Conservation (phyloP, 306 rosid genomes). For the Fragaria iinumae region DNA sequence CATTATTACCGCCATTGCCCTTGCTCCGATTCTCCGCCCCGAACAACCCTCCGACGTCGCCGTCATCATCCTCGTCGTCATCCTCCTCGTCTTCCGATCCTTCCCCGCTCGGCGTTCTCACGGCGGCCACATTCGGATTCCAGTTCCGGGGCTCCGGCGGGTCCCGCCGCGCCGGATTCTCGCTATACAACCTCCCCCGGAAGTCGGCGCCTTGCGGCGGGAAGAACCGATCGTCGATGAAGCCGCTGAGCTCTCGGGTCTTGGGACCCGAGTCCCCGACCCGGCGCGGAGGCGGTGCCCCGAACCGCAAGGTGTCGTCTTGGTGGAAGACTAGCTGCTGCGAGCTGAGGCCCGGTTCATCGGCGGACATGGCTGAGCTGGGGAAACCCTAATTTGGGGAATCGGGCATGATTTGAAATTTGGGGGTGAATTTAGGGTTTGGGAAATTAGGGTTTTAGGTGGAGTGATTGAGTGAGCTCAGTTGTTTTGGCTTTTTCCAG, state of each 20-base stretch:
- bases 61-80: conserved; percentile 55
- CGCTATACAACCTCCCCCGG: conserved; percentile 54
- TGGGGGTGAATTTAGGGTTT: conserved; percentile 18
- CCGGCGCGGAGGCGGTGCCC: conserved; percentile 50
- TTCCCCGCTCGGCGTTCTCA: conserved; percentile 54
- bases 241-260: conserved; percentile 65
- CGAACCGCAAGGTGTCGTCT: conserved; percentile 60
- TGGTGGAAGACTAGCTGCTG: conserved; percentile 63
- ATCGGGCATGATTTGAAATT: conserved; percentile 26
- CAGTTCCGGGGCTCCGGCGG: conserved; percentile 49
- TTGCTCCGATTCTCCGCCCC: conserved; percentile 41
- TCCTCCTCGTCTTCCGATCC: conserved; percentile 70
- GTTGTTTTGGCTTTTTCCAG: neutral
- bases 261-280: conserved; percentile 57
- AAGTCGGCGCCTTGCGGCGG: conserved; percentile 51
- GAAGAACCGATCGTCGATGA: conserved; percentile 66
- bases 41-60: conserved; percentile 50
- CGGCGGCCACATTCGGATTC: conserved; percentile 51
- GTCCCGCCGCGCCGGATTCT: conserved; percentile 42
- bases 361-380: conserved; percentile 53
- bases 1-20: conserved; percentile 35
- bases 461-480: conserved; percentile 6
- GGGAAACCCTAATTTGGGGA: conserved; percentile 12
- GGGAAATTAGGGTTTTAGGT: conserved; percentile 24
- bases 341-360: conserved; percentile 45